Percentiles rank a stretch among this genome's conserved stretches.
Evolutionary conservation across 495 filamentous ascomycete species (phyloP).

Genomic region (Aspergillus sclerotiicarbonarius): DNA sequence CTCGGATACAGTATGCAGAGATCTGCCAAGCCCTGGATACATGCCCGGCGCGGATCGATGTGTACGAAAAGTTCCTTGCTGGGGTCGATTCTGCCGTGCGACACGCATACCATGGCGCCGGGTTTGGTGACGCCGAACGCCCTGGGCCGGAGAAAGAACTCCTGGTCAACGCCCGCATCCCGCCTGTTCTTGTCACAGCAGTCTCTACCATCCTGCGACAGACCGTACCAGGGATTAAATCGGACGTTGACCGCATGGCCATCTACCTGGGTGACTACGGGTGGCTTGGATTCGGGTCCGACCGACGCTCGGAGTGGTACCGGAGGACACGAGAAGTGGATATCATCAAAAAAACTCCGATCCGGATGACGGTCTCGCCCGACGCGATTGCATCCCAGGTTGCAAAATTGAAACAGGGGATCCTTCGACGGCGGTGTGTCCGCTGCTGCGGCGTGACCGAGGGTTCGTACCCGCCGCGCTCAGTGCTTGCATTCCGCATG

Average conservation of each 20-base stretch:
- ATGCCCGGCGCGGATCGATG: constrained; percentile 43
- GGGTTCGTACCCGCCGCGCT: constrained; percentile 33
- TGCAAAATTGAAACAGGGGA: neutral
- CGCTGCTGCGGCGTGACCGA: constrained; percentile 45
- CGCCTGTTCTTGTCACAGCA: constrained; percentile 40
- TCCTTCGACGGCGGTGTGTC: constrained; percentile 34
- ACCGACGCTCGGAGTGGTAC: constrained; percentile 38
- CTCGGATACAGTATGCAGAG: constrained; percentile 41
- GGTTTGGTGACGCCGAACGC: constrained; percentile 46
- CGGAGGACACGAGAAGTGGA: constrained; percentile 40
- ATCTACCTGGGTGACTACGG: constrained; percentile 49
- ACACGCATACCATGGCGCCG: constrained; percentile 44
- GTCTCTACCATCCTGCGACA: constrained; percentile 44
- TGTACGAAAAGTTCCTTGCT: constrained; percentile 50
- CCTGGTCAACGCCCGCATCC: constrained; percentile 44
- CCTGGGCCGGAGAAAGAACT: constrained; percentile 49
- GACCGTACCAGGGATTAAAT: constrained; percentile 35
- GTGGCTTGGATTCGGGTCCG: constrained; percentile 48
- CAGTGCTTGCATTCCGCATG: constrained; percentile 40
- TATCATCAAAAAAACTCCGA: constrained; percentile 43
- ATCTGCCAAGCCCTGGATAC: constrained; percentile 41
- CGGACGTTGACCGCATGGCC: constrained; percentile 47
- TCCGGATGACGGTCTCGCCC: constrained; percentile 14
- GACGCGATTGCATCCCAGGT: neutral
- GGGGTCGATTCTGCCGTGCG: constrained; percentile 48